Conservation (phyloP, 306 rosid species). For the Phaseolus lunatus region DNA sequence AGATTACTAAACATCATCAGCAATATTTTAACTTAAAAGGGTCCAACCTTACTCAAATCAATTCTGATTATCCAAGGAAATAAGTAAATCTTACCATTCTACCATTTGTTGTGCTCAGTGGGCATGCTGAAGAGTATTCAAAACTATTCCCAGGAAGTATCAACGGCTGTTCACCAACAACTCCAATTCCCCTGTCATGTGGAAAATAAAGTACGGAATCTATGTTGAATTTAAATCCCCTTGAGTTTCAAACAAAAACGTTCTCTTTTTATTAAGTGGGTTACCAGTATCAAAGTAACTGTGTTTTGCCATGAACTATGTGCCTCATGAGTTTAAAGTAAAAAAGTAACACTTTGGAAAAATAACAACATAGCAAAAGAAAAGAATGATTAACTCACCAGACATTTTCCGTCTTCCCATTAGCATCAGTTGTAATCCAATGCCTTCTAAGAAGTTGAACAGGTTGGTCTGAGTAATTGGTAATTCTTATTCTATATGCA, state of each 20-base stretch:
- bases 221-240: constrained; percentile 29
- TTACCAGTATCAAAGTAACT: constrained; percentile 25
- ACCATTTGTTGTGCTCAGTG: constrained; percentile 84
- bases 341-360: constrained; percentile 10
- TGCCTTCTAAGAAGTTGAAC: constrained; percentile 95
- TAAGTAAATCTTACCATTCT: constrained; percentile 78
- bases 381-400: constrained; percentile 62
- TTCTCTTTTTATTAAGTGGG: neutral
- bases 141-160: constrained; percentile 86
- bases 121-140: constrained; percentile 98
- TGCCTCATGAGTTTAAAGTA: constrained; percentile 6
- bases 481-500: constrained; percentile 90
- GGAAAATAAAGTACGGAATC: constrained; percentile 22
- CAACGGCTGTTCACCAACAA: constrained; percentile 95
- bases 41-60: constrained; percentile 13
- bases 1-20: constrained; percentile 3
- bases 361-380: constrained; percentile 38
- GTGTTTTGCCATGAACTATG: constrained; percentile 27
- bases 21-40: neutral
- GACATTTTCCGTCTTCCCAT: constrained; percentile 83
- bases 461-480: constrained; percentile 81
- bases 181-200: constrained; percentile 86
- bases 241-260: neutral
- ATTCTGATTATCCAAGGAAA: constrained; percentile 14
- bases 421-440: constrained; percentile 94